Percentiles rank a stretch among this genome's conserved stretches.
Conservation (phyloP, 2,329 filamentous ascomycete species). For the Diaporthe capsici region DNA sequence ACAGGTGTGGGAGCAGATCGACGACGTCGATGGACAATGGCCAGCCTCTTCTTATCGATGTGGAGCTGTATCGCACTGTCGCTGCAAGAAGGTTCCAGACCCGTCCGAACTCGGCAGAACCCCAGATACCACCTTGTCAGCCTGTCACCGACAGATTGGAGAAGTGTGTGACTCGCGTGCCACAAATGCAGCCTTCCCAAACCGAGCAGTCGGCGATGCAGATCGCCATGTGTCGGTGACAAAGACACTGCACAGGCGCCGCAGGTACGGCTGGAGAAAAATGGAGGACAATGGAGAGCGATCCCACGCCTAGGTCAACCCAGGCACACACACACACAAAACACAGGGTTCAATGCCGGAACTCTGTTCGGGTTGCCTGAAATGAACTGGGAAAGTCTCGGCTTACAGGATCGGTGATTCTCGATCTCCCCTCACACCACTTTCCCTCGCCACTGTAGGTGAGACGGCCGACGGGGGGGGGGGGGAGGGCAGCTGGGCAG, state of each 20-base stretch:
- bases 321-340: not conserved
- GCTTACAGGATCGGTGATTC: not conserved
- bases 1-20: not conserved
- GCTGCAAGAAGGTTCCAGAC: constrained; percentile 16
- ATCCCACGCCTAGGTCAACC: not conserved
- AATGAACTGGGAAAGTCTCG: constrained; percentile 12
- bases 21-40: not conserved
- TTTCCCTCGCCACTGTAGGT: not conserved
- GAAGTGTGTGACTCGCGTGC: constrained; percentile 31
- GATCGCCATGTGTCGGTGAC: constrained; percentile 20
- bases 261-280: constrained; percentile 5
- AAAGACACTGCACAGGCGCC: not conserved
- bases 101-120: constrained; percentile 13
- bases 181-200: constrained; percentile 25
- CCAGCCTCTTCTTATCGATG: not conserved
- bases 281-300: not conserved
- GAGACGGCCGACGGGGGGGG: constrained; percentile 3
- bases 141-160: constrained; percentile 24
- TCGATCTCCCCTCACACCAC: not conserved
- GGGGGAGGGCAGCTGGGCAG: too few relatives aligned
- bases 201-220: constrained; percentile 8
- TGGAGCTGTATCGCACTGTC: not conserved
- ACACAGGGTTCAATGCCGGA: not conserved
- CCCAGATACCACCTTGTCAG: constrained; percentile 23
- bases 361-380: constrained; percentile 13